Base-by-base conservation (phyloP, 257 asterid species). In the Solanum chilense region DNA sequence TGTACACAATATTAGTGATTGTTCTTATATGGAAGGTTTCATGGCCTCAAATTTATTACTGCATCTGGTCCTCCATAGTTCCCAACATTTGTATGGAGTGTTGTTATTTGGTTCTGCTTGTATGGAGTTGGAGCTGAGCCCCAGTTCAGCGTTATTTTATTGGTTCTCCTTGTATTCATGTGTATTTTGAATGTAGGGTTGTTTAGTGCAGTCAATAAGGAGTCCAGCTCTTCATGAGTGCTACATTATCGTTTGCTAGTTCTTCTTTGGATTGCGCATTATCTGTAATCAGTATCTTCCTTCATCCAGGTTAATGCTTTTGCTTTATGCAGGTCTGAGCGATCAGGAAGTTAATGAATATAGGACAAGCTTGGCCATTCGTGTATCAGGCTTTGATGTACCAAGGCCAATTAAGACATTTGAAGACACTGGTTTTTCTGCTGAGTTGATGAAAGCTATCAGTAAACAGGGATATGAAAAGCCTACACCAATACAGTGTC, bases 401-500 rank as follows among this genome's bases (percentile, higher is more conserved):
- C 97, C 98, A 37, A 92, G 99, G 64, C 97, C 98, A 21, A 15
- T 97, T 75, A 97, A 94, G 91, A 90, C 92, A 82, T 97, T 97
- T 92, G 96, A 94, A 89, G 97, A 97, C 75, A 93, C 96, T 89
- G 99, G 99, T 16, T 94, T 97, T 92, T 93, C 98, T 85, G 85
- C 6, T 35, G 99, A 97, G 91, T 91, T 97, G 64, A 91, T 93
- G 96, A 97, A 93, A 94, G 97, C 98, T 88, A 94, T 97, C 85
- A 91, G 94, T 60, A 95, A 94, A 87, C 99, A 97, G 89, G 98
- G 96, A 21, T 97, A 94, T 90, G 96, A 93, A 87, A 97, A 91
- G 87, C 99, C 99, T 87, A 97, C 99, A 5, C 94, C 98, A 47
- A 97, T 97, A 92, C 99, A 97, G 85, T 94, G 99, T 90, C 98